Conservation (phyloP, 306 rosid species). For the Vicia faba region DNA sequence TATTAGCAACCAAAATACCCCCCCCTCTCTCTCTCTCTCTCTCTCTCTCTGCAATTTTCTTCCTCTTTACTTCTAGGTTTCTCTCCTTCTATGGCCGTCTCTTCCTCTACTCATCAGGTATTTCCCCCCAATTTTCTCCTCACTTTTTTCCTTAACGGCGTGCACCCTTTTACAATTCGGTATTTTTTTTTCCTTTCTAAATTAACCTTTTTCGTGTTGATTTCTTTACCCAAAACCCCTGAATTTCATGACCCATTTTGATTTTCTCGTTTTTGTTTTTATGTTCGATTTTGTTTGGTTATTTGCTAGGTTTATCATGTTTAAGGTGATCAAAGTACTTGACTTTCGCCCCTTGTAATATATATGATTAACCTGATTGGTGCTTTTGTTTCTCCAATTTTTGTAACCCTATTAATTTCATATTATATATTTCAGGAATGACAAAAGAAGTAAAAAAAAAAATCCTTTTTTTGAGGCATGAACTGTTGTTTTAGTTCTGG, state of each 20-base stretch:
- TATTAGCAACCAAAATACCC: not conserved
- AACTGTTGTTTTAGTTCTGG: constrained; percentile 8
- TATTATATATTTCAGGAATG: constrained; percentile 3
- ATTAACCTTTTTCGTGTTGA: not conserved
- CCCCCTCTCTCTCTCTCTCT: not conserved
- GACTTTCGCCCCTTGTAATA: not conserved
- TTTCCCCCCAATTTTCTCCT: not conserved
- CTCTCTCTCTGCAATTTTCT: constrained; percentile 4
- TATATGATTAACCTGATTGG: constrained; percentile 10
- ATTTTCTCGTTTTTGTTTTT: not conserved
- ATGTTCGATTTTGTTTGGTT: constrained; percentile 2
- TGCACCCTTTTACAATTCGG: not conserved
- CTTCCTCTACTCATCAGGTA: constrained; percentile 32
- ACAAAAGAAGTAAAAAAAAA: not conserved
- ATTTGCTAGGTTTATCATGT: constrained; percentile 9
- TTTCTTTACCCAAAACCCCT: not conserved
- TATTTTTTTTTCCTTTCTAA: not conserved
- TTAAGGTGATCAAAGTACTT: constrained; percentile 6
- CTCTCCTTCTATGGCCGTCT: constrained; percentile 5
- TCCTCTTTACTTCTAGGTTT: constrained; percentile 37
- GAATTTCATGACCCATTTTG: constrained; percentile 21
- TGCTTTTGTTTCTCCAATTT: not conserved
- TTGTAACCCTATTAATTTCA: constrained; percentile 6
- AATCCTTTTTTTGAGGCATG: not conserved
- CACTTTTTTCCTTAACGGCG: constrained; percentile 1